phyloP scores from a whole-genome alignment of 192 early-diverging fungal species.

The Mycoemilia scoparia region DNA sequence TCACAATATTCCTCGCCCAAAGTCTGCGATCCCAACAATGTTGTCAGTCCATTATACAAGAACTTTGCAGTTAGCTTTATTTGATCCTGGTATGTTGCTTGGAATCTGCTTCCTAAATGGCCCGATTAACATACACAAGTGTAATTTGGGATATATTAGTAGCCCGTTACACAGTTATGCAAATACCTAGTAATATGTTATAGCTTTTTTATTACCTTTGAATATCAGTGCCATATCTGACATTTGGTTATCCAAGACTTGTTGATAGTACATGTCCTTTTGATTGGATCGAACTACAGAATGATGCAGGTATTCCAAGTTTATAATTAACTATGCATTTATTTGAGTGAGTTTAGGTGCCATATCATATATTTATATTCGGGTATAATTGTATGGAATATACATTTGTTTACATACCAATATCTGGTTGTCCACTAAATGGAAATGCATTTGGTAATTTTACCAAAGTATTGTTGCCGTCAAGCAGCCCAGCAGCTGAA shows the following conservation, averaged over 20 bases:
- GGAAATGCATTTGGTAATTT: no score
- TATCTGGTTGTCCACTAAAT: slow-evolving; percentile 58
- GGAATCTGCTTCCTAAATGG: slow-evolving; percentile 33
- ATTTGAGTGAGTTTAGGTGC: no score
- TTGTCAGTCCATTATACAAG: slow-evolving; percentile 59
- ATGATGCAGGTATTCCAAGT: not conserved
- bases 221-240: slow-evolving; percentile 40
- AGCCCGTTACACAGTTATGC: slow-evolving; percentile 37
- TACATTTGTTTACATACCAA: slow-evolving; percentile 23
- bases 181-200: no score
- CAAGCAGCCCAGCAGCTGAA: no score
- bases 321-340: not conserved
- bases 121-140: not conserved
- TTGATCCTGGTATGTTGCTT: slow-evolving; percentile 42
- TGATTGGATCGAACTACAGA: slow-evolving; percentile 67
- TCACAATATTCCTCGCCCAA: slow-evolving; percentile 94
- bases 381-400: not conserved
- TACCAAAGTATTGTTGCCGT: no score
- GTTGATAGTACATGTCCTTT: slow-evolving; percentile 74
- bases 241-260: slow-evolving; percentile 41
- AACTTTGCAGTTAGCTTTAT: slow-evolving; percentile 39
- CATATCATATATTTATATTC: no score
- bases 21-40: slow-evolving; percentile 54
- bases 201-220: no score
- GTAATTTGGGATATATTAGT: slow-evolving; percentile 6